phyloP scores from a whole-genome alignment of 805 yeast genomes.

The Lachancea lanzarotensis region DNA sequence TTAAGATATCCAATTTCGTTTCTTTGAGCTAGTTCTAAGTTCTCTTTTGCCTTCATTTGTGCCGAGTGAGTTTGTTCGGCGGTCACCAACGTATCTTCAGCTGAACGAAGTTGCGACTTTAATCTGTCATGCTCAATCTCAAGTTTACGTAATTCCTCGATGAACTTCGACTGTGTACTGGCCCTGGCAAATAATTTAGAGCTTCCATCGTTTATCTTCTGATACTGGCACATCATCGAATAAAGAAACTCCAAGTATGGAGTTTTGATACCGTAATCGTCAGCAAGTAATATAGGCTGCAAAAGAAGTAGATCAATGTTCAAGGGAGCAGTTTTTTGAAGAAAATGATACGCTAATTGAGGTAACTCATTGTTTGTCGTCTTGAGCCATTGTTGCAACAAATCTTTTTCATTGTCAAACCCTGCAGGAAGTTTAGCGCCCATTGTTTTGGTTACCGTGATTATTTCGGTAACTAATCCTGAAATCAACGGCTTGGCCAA shows the following conservation, averaged over 20 bases:
- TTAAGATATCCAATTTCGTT: constrained; percentile 2
- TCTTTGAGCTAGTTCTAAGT: constrained; percentile 1
- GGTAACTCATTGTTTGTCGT: constrained; percentile 42
- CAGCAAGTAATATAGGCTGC: constrained; percentile 86
- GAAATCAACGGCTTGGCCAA: constrained; percentile 79
- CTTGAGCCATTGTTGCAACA: constrained; percentile 48
- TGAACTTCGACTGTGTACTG: constrained; percentile 11
- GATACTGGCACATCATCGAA: constrained; percentile 64
- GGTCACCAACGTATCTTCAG: not conserved
- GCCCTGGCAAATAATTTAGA: constrained; percentile 30
- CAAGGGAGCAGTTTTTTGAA: constrained; percentile 44
- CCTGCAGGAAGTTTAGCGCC: constrained; percentile 66
- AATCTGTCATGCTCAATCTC: constrained; percentile 12
- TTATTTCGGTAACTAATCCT: constrained; percentile 71
- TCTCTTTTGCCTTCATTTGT: not conserved
- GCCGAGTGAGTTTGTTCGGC: constrained; percentile 1
- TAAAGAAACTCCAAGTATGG: constrained; percentile 87
- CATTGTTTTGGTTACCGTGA: constrained; percentile 69
- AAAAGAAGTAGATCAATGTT: constrained; percentile 70
- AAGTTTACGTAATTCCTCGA: constrained; percentile 6
- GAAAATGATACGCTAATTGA: constrained; percentile 59
- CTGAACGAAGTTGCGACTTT: not conserved
- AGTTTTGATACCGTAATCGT: constrained; percentile 76
- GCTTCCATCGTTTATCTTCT: constrained; percentile 40
- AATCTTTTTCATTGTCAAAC: constrained; percentile 56